phyloP scores from a whole-genome alignment of 2,329 filamentous ascomycete genomes.

The Arthrobotrys musiformis region DNA sequence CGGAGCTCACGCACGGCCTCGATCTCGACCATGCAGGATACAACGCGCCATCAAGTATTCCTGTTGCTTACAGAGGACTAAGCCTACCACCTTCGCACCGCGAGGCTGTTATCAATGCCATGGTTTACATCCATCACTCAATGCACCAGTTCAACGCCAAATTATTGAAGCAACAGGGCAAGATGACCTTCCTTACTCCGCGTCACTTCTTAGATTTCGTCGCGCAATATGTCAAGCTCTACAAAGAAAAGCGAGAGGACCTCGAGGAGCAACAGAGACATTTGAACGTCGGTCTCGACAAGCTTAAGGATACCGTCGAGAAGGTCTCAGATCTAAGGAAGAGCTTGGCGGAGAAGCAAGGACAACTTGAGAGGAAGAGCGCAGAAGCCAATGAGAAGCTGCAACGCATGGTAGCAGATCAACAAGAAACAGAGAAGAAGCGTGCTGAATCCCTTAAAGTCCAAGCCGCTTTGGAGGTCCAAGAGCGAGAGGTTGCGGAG shows the following conservation, averaged over 20 bases:
- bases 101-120: slow-evolving; percentile 92
- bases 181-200: slow-evolving; percentile 90
- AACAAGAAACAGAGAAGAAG: slow-evolving; percentile 90
- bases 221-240: slow-evolving; percentile 94
- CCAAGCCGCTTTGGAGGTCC: slow-evolving; percentile 84
- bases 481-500: slow-evolving; percentile 85
- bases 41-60: slow-evolving; percentile 86
- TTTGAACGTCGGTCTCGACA: slow-evolving; percentile 97
- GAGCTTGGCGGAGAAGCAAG: slow-evolving; percentile 93
- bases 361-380: slow-evolving; percentile 90
- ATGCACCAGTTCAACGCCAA: slow-evolving; percentile 88
- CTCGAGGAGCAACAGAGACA: slow-evolving; percentile 98
- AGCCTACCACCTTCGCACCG: slow-evolving; percentile 86
- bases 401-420: slow-evolving; percentile 95
- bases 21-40: slow-evolving; percentile 92
- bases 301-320: slow-evolving; percentile 93
- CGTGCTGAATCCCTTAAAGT: slow-evolving; percentile 90
- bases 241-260: slow-evolving; percentile 98
- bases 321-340: slow-evolving; percentile 92
- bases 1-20: slow-evolving; percentile 93
- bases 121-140: slow-evolving; percentile 99
- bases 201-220: slow-evolving; percentile 98
- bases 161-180: slow-evolving; percentile 89
- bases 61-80: slow-evolving; percentile 88
- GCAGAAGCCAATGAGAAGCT: slow-evolving; percentile 96